Percentiles rank a stretch among this genome's conserved stretches.
Evolutionary conservation across 2,329 filamentous ascomycete genomes (phyloP).

Genomic region (Huntiella moniliformis): DNA sequence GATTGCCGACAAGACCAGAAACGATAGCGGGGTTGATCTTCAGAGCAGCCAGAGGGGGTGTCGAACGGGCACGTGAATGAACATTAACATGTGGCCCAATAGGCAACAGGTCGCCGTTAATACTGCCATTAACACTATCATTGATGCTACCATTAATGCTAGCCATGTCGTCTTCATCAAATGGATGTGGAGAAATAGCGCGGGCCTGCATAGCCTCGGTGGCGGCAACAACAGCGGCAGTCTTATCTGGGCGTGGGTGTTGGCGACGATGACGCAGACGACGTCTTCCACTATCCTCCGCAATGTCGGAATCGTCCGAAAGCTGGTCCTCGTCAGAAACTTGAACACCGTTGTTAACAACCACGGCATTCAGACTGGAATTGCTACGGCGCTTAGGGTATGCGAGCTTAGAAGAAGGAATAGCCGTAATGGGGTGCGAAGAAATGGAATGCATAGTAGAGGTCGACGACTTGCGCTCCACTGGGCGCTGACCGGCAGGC

Average conservation of each 20-base stretch:
- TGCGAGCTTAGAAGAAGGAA: slow-evolving; percentile 3
- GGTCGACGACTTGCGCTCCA: slow-evolving; percentile 4
- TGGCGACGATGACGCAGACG: not conserved
- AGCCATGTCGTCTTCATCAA: not conserved
- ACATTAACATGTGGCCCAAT: slow-evolving; percentile 3
- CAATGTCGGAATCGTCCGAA: slow-evolving; percentile 6
- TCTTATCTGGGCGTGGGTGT: slow-evolving; percentile 1
- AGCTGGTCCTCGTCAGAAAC: slow-evolving; percentile 3
- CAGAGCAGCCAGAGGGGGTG: slow-evolving; percentile 5
- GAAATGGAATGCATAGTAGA: slow-evolving; percentile 6
- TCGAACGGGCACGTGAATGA: slow-evolving; percentile 5
- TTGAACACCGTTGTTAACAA: not conserved
- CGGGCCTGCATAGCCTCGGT: slow-evolving; percentile 9
- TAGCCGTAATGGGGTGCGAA: not conserved
- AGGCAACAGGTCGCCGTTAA: not conserved
- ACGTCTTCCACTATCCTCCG: slow-evolving; percentile 1
- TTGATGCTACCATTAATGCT: slow-evolving; percentile 1
- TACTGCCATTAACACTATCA: not conserved
- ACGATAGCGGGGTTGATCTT: not conserved
- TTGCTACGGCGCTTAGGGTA: slow-evolving; percentile 4
- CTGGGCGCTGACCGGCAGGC: not conserved
- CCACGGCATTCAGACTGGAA: not conserved
- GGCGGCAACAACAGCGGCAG: slow-evolving; percentile 5
- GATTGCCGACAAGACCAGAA: not conserved
- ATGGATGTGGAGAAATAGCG: slow-evolving; percentile 5